Evolutionary conservation across 495 filamentous ascomycete species (phyloP), one percentile per base, ranked within the genome.

Genomic region (Hypoxylon intermedium): DNA sequence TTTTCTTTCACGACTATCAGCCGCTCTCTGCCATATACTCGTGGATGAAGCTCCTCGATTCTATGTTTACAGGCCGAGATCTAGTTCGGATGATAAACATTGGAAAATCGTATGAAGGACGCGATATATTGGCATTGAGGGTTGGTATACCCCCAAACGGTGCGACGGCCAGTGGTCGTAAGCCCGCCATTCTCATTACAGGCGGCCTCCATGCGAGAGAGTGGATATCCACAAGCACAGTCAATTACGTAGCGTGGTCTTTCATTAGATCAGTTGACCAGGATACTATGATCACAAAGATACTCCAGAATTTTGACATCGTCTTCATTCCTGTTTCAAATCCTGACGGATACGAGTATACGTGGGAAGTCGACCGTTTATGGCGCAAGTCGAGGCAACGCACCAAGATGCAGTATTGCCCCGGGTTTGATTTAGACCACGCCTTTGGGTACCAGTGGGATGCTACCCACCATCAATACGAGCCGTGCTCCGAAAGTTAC

Each of bases 341-440:
- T 61, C 91, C 92, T 0, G 94, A 98, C 69, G 94, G 94, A 2
- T 97, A 97, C 68, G 87, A 88, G 37, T 97, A 97, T 68, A 92
- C 89, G 2, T 98, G 93, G 93, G 85, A 95, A 54, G 82, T 80
- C 6, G 94, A 98, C 69, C 87, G 94, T 5, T 76, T 98, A 0
- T 98, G 94, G 94, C 89, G 93, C 63, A 98, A 98, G 76, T 96
- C 94, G 58, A 82, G 94, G 31, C 94, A 98, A 65, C 81, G 83
- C 24, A 97, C 93, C 2, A 86, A 83, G 46, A 81, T 95, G 54
- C 83, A 86, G 15, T 90, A 92, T 70, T 98, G 94, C 69, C 87
- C 81, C 6, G 94, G 94, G 2, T 75, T 97, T 26, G 94, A 98
- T 72, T 79, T 98, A 23, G 94, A 98, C 63, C 89, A 92, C 28